Conservation (phyloP, 75 land plant species). For the Sequoia sempervirens region DNA sequence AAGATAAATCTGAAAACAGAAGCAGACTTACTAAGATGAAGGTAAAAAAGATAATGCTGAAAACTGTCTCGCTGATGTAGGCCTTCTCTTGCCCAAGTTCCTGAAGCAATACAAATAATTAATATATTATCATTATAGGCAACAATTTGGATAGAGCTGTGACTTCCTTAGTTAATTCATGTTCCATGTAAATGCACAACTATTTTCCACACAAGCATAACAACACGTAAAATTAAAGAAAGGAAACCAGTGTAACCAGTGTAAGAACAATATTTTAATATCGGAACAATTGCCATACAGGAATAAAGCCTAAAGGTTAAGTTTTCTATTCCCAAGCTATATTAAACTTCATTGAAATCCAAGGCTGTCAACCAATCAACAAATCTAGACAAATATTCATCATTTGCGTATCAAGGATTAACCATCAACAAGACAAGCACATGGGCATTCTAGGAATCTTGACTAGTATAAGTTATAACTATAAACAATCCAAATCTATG, state of each 20-base stretch:
- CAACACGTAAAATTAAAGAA: background rate
- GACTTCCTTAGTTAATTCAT: background rate
- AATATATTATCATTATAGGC: background rate
- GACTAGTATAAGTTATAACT: background rate
- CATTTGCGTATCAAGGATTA: background rate
- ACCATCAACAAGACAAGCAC: background rate
- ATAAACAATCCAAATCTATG: background rate
- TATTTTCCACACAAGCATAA: background rate
- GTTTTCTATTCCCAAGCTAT: background rate
- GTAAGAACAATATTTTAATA: background rate
- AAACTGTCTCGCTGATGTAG: constrained; percentile 85
- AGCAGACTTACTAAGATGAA: constrained; percentile 64
- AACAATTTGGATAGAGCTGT: background rate
- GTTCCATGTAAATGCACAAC: background rate
- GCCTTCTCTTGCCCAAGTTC: constrained; percentile 81
- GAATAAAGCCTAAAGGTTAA: background rate
- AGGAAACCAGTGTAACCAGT: background rate
- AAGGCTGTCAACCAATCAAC: background rate
- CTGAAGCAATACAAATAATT: constrained; percentile 29
- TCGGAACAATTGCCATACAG: background rate
- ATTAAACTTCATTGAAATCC: background rate
- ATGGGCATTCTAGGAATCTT: background rate
- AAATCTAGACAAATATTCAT: background rate
- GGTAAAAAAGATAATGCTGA: constrained; percentile 67
- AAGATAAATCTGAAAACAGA: background rate